phyloP scores from a whole-genome alignment of 495 filamentous ascomycete species.

The Corynascus novoguineensis region DNA sequence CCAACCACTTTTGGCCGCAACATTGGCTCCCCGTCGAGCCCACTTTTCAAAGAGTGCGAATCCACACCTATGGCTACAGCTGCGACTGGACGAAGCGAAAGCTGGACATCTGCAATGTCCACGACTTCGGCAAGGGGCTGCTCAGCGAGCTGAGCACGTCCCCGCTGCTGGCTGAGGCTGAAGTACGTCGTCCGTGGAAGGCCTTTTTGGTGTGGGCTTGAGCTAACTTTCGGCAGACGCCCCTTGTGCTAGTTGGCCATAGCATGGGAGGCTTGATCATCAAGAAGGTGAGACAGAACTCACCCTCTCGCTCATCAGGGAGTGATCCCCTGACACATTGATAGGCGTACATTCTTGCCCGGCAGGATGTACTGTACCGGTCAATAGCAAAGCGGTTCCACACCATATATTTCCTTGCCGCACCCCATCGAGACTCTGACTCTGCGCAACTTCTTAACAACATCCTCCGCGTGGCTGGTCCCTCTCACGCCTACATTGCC shows the following conservation, averaged over 20 bases:
- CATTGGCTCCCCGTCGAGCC: constrained; percentile 28
- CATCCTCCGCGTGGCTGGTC: constrained; percentile 27
- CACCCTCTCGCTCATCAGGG: too few species aligned
- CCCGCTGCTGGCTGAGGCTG: too few species aligned
- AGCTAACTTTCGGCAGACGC: too few species aligned
- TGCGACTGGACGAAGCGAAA: constrained; percentile 27
- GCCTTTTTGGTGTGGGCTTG: too few species aligned
- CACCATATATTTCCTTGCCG: constrained; percentile 47
- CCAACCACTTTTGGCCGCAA: constrained; percentile 28
- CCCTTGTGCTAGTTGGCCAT: constrained; percentile 46
- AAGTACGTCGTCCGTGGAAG: too few species aligned
- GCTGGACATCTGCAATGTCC: constrained; percentile 36
- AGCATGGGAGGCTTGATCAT: constrained; percentile 52
- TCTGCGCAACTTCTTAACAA: constrained; percentile 38
- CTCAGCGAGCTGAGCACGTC: constrained; percentile 36
- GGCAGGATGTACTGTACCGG: constrained; percentile 23
- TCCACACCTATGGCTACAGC: constrained; percentile 30
- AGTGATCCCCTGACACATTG: too few species aligned
- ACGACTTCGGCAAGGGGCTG: constrained; percentile 42
- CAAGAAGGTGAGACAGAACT: too few species aligned
- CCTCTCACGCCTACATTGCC: constrained; percentile 21
- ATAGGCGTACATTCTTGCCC: constrained; percentile 31
- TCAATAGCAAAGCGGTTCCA: constrained; percentile 34
- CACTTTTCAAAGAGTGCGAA: constrained; percentile 24
- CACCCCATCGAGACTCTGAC: constrained; percentile 49